These are phyloP conservation scores for Trichoderma parareesei DNA, from an alignment of 495 filamentous ascomycete species.

Conservation along the genomic window DNA sequence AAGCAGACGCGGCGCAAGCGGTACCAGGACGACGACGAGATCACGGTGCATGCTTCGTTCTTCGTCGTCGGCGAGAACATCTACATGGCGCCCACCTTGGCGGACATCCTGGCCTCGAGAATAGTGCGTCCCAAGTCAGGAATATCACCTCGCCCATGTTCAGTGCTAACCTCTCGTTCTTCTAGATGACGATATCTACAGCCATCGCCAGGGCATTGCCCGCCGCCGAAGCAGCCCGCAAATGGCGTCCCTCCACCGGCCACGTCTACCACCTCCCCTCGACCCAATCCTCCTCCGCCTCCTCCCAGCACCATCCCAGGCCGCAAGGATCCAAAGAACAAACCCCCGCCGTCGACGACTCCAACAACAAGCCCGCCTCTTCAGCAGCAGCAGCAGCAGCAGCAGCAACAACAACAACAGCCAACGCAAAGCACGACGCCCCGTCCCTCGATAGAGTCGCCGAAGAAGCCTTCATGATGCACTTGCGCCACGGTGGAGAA, in stretches of 20 bases:
- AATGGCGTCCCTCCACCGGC: slow-evolving; percentile 65
- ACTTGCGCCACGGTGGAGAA: slow-evolving; percentile 60
- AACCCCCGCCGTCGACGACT: slow-evolving; percentile 13
- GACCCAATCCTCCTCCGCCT: slow-evolving; percentile 14
- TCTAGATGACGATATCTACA: slow-evolving; percentile 47
- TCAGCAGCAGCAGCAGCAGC: slow-evolving; percentile 19
- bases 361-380: slow-evolving; percentile 23
- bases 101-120: slow-evolving; percentile 66
- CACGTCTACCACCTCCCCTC: slow-evolving; percentile 60
- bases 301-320: slow-evolving; percentile 20
- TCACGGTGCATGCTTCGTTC: slow-evolving; percentile 67
- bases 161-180: slow-evolving; percentile 17
- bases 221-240: slow-evolving; percentile 47
- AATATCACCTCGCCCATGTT: background rate
- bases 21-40: slow-evolving; percentile 49
- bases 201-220: slow-evolving; percentile 60
- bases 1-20: slow-evolving; percentile 72
- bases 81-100: slow-evolving; percentile 80
- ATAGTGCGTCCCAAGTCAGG: slow-evolving; percentile 46
- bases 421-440: slow-evolving; percentile 27
- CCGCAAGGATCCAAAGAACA: slow-evolving; percentile 19
- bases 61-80: slow-evolving; percentile 80
- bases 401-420: slow-evolving; percentile 10
- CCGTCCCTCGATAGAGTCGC: slow-evolving; percentile 44
- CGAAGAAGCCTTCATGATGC: slow-evolving; percentile 58